phyloP scores from a whole-genome alignment of 495 filamentous ascomycete genomes.

The Acidomyces sp. region DNA sequence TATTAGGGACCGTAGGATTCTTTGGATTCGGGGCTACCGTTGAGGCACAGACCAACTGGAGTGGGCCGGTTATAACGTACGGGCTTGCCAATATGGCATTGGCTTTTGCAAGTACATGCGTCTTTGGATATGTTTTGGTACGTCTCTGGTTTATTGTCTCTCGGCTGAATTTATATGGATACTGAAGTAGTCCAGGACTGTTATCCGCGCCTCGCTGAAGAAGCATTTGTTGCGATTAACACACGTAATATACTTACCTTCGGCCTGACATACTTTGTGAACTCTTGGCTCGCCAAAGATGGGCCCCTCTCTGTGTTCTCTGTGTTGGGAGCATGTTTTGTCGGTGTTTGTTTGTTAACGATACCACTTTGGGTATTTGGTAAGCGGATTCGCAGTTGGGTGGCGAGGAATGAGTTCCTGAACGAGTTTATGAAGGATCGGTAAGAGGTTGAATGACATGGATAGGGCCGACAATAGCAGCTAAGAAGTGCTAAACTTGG shows the following conservation, averaged over 20 bases:
- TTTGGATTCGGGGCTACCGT: slow-evolving; percentile 49
- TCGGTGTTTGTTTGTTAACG: slow-evolving; percentile 36
- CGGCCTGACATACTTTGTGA: slow-evolving; percentile 40
- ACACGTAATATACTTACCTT: slow-evolving; percentile 41
- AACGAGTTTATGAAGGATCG: slow-evolving; percentile 39
- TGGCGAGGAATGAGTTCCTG: slow-evolving; percentile 35
- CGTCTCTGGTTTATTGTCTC: not conserved
- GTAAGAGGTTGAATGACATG: too few relatives aligned
- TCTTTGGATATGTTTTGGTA: slow-evolving; percentile 41
- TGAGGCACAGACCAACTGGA: slow-evolving; percentile 41
- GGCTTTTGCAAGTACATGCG: slow-evolving; percentile 38
- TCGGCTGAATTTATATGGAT: not conserved
- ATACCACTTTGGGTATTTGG: slow-evolving; percentile 44
- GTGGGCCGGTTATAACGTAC: slow-evolving; percentile 39
- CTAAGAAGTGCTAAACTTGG: too few relatives aligned
- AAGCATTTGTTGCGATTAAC: slow-evolving; percentile 46
- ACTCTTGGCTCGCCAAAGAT: slow-evolving; percentile 36
- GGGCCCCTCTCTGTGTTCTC: slow-evolving; percentile 38
- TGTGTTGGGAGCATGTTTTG: slow-evolving; percentile 36
- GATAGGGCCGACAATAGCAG: too few relatives aligned
- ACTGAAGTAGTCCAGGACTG: slow-evolving; percentile 27
- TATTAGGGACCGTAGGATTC: slow-evolving; percentile 40
- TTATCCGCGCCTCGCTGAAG: slow-evolving; percentile 38
- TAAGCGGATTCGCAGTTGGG: slow-evolving; percentile 35
- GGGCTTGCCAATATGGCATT: slow-evolving; percentile 42